These are phyloP conservation scores for Cladosporium velox DNA, from an alignment of 2,329 filamentous ascomycete species.

Conservation along the genomic window DNA sequence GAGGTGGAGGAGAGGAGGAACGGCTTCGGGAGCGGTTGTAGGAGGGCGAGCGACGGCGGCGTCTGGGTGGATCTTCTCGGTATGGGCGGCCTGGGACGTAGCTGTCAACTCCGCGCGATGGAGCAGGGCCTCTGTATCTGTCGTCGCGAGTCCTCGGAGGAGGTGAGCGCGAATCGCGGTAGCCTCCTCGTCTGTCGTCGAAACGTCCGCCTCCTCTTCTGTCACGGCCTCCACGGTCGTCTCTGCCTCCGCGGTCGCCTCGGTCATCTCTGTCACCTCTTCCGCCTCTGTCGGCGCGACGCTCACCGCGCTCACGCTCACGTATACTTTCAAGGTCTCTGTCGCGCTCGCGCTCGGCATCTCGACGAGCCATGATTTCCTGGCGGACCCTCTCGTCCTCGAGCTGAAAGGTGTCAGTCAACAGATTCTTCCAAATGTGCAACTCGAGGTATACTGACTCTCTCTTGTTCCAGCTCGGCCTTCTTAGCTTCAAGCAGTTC, in stretches of 20 bases:
- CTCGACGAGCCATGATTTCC: slow-evolving; percentile 68
- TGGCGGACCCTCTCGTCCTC: slow-evolving; percentile 81
- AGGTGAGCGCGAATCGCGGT: slow-evolving; percentile 54
- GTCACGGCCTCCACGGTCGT: slow-evolving; percentile 54
- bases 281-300: slow-evolving; percentile 51
- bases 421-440: not conserved
- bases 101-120: slow-evolving; percentile 56
- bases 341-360: slow-evolving; percentile 71
- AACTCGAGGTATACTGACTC: slow-evolving; percentile 57
- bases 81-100: slow-evolving; percentile 55
- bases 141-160: slow-evolving; percentile 53
- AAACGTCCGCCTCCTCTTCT: slow-evolving; percentile 39
- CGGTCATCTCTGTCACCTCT: slow-evolving; percentile 53
- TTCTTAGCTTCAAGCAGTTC: slow-evolving; percentile 97
- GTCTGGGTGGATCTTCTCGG: slow-evolving; percentile 42
- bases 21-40: slow-evolving; percentile 22
- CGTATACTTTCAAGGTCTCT: slow-evolving; percentile 68
- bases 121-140: slow-evolving; percentile 45
- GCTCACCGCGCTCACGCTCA: slow-evolving; percentile 58
- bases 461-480: slow-evolving; percentile 88
- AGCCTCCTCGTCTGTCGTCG: slow-evolving; percentile 51
- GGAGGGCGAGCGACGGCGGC: slow-evolving; percentile 36
- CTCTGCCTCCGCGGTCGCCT: slow-evolving; percentile 46
- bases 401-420: slow-evolving; percentile 57
- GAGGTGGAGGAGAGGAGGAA: slow-evolving; percentile 9